Base-by-base conservation (phyloP, 306 rosid genomes). In the Begonia loranthoides region DNA sequence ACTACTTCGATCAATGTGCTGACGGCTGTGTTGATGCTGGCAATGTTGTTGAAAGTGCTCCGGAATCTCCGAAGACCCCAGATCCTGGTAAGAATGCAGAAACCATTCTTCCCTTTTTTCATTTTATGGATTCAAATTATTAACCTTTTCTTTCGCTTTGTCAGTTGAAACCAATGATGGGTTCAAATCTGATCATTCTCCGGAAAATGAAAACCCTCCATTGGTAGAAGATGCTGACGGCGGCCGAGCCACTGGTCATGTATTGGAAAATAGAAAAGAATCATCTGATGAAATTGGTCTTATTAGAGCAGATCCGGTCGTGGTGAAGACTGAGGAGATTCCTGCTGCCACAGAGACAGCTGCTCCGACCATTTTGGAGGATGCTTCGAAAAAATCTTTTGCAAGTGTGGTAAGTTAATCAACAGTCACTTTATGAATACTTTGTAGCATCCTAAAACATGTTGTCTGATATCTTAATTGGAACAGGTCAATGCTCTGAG, bases 321-420 rank as follows among this genome's bases (percentile, higher is more conserved):
- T 28, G 70, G 56, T 16, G 75, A 52, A 70, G 55, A 28, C 66
- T 58, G 58, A 69, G 51, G 68, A 55, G 40, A 59, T 44, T 43
- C 55, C 9, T 36, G 51, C 74, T 15, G 24, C 8, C 53, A 39
- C 46, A 17, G 83, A 86, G 63, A 59, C 63, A 34, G 33, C 70
- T 57, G 56, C 77, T 68, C 38, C 81, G 34, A 19, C 15, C 56
- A 8, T 55, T 12, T 76, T 38, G 59, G 84, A 75, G 60, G 83
- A 68, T 73, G 40, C 73, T 50, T 79, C 83, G 0, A 87, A 82
- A 70, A 87, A 79, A 68, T 77, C 89, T 36, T 87, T 72, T 79
- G 93, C 93, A 41, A 73, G 87, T 9, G 73, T 87, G 69, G 95
- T 87, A 45, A 60, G 81, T 69, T 49, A 54, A 13, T 66, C 39